Evolutionary conservation across 805 yeast species (phyloP).

Genomic region (Cyberlindnera mississippiensis): DNA sequence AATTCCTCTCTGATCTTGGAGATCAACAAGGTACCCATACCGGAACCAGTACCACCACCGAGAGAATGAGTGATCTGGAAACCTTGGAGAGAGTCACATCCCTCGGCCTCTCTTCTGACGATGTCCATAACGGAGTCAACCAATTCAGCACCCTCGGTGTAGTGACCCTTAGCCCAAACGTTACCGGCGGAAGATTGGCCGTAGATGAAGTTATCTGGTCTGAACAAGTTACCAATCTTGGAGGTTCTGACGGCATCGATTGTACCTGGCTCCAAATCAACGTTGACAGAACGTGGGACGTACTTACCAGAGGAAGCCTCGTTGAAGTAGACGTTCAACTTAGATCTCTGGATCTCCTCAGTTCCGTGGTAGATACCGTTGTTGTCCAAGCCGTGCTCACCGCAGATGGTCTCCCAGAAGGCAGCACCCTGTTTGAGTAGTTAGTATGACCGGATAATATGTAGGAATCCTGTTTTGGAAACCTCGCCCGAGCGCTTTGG

Average conservation of each 20-base stretch:
- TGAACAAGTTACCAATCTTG: slow-evolving; percentile 84
- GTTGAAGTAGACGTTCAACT: slow-evolving; percentile 90
- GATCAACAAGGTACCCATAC: slow-evolving; percentile 89
- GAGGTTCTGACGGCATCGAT: slow-evolving; percentile 97
- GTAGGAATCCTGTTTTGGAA: background rate
- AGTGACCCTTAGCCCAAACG: slow-evolving; percentile 98
- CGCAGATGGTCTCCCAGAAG: slow-evolving; percentile 89
- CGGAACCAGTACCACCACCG: slow-evolving; percentile 99
- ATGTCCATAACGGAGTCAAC: slow-evolving; percentile 93
- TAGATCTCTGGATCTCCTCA: slow-evolving; percentile 68
- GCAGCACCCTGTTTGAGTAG: slow-evolving; percentile 64
- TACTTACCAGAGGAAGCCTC: slow-evolving; percentile 96
- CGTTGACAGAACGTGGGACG: slow-evolving; percentile 96
- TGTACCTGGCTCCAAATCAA: slow-evolving; percentile 96
- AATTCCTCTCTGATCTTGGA: slow-evolving; percentile 90
- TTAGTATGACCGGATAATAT: slow-evolving; percentile 4
- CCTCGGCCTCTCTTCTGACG: slow-evolving; percentile 92
- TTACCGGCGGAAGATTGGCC: slow-evolving; percentile 99
- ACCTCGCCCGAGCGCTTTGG: background rate
- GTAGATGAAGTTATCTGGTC: slow-evolving; percentile 94
- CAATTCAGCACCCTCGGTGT: slow-evolving; percentile 94
- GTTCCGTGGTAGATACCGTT: slow-evolving; percentile 69
- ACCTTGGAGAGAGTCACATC: slow-evolving; percentile 97
- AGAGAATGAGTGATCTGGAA: slow-evolving; percentile 94
- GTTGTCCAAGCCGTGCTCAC: slow-evolving; percentile 77